A percentile compares a stretch with the other conserved stretches of the same genome.
Conservation (phyloP, 129 eudicot species). For the Centella asiatica region DNA sequence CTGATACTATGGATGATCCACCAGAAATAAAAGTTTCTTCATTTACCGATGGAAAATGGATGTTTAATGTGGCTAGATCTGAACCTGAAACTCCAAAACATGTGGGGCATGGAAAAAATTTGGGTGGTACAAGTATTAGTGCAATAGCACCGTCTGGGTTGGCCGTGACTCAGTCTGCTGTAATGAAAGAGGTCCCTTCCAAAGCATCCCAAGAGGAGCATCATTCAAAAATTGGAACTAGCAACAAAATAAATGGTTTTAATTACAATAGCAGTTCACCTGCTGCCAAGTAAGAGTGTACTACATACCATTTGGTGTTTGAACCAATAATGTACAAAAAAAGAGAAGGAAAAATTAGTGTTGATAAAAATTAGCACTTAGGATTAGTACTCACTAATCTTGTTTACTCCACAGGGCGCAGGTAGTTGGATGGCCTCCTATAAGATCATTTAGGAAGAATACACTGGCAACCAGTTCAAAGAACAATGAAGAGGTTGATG, state of each 20-base stretch:
- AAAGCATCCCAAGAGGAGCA: conserved; percentile 27
- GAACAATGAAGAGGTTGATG: conserved; percentile 29
- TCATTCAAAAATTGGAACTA: conserved; percentile 23
- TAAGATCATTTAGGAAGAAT: conserved; percentile 85
- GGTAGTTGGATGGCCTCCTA: conserved; percentile 99
- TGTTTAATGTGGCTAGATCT: conserved; percentile 39
- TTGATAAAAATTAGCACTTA: too few relatives aligned
- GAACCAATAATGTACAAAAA: too few relatives aligned
- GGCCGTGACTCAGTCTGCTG: conserved; percentile 34
- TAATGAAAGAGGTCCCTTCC: conserved; percentile 35
- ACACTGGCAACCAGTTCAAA: conserved; percentile 66
- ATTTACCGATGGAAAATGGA: conserved; percentile 41
- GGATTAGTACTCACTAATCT: background rate
- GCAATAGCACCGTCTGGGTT: conserved; percentile 29
- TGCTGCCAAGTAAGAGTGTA: conserved; percentile 80
- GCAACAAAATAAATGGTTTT: conserved; percentile 29
- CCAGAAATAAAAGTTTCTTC: conserved; percentile 28
- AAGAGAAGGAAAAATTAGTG: too few relatives aligned
- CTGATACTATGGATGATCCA: conserved; percentile 66
- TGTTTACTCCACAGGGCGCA: conserved; percentile 50
- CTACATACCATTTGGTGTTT: too few relatives aligned
- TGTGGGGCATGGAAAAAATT: conserved; percentile 31
- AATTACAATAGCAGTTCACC: conserved; percentile 44
- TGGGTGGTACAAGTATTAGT: conserved; percentile 29
- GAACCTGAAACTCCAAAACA: conserved; percentile 46